These are phyloP conservation scores for Torrubiellomyces zombiae DNA, from an alignment of 2,329 filamentous ascomycete genomes.

Conservation along the genomic window DNA sequence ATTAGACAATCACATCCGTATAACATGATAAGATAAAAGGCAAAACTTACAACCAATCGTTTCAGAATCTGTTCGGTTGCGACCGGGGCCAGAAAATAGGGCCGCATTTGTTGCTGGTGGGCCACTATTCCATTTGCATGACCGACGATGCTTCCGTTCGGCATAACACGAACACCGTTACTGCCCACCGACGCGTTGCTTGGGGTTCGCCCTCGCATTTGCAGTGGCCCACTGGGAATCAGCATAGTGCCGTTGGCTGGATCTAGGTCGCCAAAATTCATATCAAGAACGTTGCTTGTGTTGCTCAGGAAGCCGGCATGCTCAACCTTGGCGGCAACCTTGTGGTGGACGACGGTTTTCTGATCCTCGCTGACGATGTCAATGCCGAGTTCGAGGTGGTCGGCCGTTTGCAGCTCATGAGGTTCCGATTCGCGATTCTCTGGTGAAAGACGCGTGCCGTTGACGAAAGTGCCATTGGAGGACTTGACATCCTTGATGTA, in stretches of 20 bases:
- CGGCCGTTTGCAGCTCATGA: constrained; percentile 78
- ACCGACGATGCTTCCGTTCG: constrained; percentile 25
- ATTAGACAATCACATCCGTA: neutral
- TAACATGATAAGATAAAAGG: too few relatives aligned
- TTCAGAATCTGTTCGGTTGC: constrained; percentile 93
- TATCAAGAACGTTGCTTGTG: constrained; percentile 62
- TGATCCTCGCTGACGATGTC: constrained; percentile 98
- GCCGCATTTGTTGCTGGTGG: constrained; percentile 62
- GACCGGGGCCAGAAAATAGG: constrained; percentile 75
- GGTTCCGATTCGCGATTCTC: constrained; percentile 96
- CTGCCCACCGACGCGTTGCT: constrained; percentile 47
- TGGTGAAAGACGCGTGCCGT: constrained; percentile 72
- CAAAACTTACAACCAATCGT: constrained; percentile 18
- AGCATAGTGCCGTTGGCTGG: constrained; percentile 60
- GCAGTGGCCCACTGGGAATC: constrained; percentile 50
- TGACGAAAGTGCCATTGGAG: constrained; percentile 97
- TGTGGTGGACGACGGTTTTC: constrained; percentile 96
- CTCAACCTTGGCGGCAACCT: constrained; percentile 92
- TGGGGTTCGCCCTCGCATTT: constrained; percentile 52
- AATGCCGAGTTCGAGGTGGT: constrained; percentile 88
- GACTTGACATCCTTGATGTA: constrained; percentile 97
- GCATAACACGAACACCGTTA: constrained; percentile 45
- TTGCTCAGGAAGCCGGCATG: constrained; percentile 73
- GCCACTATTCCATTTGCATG: constrained; percentile 41
- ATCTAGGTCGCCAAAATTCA: constrained; percentile 86